These are phyloP conservation scores for Speleostelium caveatum DNA, from an alignment of 78 protist species.

Conservation along the genomic window DNA sequence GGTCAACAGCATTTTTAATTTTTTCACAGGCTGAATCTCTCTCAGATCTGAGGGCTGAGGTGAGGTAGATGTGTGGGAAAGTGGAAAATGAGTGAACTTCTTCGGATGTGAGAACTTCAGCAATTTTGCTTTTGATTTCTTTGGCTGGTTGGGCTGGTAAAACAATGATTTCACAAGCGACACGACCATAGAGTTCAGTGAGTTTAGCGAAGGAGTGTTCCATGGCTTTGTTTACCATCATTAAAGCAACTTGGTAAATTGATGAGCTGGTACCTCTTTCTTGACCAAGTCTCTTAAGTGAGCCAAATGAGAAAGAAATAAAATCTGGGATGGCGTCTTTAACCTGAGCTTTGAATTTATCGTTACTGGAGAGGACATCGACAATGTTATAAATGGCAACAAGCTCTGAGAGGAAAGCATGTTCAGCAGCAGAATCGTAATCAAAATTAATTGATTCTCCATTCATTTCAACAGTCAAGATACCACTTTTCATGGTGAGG, in stretches of 20 bases:
- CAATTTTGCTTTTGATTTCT: conserved; percentile 3
- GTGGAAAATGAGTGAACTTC: conserved; percentile 1
- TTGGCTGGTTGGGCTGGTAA: background rate
- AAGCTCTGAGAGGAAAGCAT: conserved; percentile 27
- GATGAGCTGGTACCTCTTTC: background rate
- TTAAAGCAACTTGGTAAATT: conserved; percentile 5
- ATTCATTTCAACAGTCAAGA: conserved; percentile 3
- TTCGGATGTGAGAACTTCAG: background rate
- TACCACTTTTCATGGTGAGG: background rate
- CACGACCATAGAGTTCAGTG: conserved; percentile 42
- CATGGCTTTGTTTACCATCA: conserved; percentile 47
- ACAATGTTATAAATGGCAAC: conserved; percentile 32
- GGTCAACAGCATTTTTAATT: background rate
- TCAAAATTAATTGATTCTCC: background rate
- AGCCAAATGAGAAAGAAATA: conserved; percentile 24
- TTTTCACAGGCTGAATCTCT: background rate
- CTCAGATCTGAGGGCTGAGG: background rate
- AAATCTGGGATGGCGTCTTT: conserved; percentile 62
- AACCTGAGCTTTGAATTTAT: conserved; percentile 13
- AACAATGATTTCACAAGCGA: conserved; percentile 56
- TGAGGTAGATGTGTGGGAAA: conserved; percentile 46
- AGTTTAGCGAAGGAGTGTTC: conserved; percentile 22
- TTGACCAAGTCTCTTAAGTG: background rate
- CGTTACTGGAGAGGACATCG: background rate
- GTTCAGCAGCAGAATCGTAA: background rate